Base-by-base conservation (phyloP, 345 rosid species). In the Bretschneidera sinensis region DNA sequence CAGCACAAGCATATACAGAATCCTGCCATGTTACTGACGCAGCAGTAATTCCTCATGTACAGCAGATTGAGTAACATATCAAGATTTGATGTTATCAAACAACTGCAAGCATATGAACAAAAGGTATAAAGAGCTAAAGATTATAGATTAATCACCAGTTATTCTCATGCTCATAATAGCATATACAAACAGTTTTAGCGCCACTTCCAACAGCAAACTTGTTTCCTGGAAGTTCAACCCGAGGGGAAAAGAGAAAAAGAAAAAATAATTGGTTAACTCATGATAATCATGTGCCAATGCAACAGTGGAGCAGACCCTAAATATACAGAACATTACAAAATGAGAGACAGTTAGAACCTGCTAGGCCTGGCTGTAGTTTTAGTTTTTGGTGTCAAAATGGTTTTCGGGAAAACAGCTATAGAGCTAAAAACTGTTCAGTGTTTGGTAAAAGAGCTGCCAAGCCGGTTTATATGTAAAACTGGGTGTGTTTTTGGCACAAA, bases 191-290 rank as follows among this genome's bases (percentile, higher is more conserved):
- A 64, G 91, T 94, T 79, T 94, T 94, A 62, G 99, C 97, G 24
- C 99, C 97, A 73, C 97, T 94, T 62, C 99, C 99, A 66, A 94
- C 97, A 68, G 99, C 97, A 76, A 94, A 90, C 74, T 94, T 88
- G 85, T 94, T 94, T 71, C 85, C 99, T 94, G 79, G 45, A 13
- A 63, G 48, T 65, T 51, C 33, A 49, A 55, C 48, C 58, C 63
- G 10, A 28, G 33, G 35, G 45, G 48, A 35, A 66, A 51, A 49
- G 23, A 58, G 9, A 39, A 39, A 9, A 25, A 23, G 17, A 8
- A 48, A 20, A 24, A 33, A 17, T 5, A n/a, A 1, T 14, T 3
- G 14, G 8, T 21, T 20, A 51, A 51, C 31, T 43, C 48, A 25
- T 51, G 24, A 51, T 13, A 59, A 21, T 65, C 23, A 65, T 49